Evolutionary conservation across 1,139 yeast species (phyloP), one percentile per base, ranked within the genome.

Genomic region (Geotrichum fermentans): DNA sequence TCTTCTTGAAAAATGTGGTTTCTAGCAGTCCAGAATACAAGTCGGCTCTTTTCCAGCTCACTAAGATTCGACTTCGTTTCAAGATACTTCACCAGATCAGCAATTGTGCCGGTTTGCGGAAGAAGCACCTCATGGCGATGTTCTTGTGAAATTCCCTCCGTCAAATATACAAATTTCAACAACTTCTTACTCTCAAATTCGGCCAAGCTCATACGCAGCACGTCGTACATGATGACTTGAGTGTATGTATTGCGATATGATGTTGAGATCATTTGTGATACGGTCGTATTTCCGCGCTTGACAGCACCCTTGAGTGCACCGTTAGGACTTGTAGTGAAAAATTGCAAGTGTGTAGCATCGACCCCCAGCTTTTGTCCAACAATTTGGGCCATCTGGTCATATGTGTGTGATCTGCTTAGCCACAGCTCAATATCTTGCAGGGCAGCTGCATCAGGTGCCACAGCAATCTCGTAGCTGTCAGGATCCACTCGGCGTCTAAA

Each of bases 181-280:
- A 79, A 67, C 54, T 79, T 78, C 79, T 88, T 78, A 56, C 77
- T 80, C 65, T 94, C 98, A 58, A 83, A 77, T 55, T 89, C 95
- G 34, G 72, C 75, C 53, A 92, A 70, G 5, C 90, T 80, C 43
- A 89, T 81, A 39, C 80, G 83, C 59, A 94, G 73, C 1, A 84
- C 68, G 60, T 90, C 96, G 63, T 85, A 92, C 57, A 77, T 45
- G 18, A 68, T 55, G n/a, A 59, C 53, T 18, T 32, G 22, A 3
- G 35, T 35, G 13, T 38, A 29, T 5, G 41, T 32, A 14, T 58
- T 59, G n/a, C 57, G 47, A 49, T 77, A 71, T 38, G 75, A 66
- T 22, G 70, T 65, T 33, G 69, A 63, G 14, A 69, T 60, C 20
- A 78, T 66, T 54, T 73, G 73, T 51, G 76, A 67, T 2, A 82